phyloP scores from a whole-genome alignment of 2,329 filamentous ascomycete genomes.

The Talaromyces funiculosus region DNA sequence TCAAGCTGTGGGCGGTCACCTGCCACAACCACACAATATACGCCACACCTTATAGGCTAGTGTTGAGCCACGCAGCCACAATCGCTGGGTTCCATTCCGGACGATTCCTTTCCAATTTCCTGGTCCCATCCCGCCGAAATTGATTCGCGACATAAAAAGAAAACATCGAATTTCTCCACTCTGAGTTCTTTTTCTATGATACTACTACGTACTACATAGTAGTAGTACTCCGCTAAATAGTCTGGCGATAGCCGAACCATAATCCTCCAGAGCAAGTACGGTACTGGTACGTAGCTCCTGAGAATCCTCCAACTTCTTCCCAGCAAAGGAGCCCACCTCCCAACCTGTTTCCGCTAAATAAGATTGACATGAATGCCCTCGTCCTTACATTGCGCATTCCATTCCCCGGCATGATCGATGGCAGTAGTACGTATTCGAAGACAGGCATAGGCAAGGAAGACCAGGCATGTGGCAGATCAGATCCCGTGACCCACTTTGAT shows the following conservation, averaged over 20 bases:
- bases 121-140: background rate
- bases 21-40: background rate
- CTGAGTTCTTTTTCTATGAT: too few relatives aligned
- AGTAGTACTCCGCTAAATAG: too few relatives aligned
- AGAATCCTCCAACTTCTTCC: background rate
- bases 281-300: background rate
- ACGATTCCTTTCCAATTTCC: background rate
- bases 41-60: background rate
- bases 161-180: background rate
- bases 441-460: background rate
- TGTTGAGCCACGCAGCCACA: background rate
- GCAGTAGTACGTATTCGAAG: too few relatives aligned
- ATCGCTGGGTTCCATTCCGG: background rate
- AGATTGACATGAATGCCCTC: background rate
- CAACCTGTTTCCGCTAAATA: background rate
- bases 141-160: background rate
- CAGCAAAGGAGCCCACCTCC: background rate
- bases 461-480: conserved; percentile 3
- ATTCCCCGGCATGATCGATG: background rate
- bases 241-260: background rate
- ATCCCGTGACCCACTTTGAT: background rate
- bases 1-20: background rate
- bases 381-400: background rate
- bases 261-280: background rate
- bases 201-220: background rate